A percentile compares a stretch with the other conserved stretches of the same genome.
Conservation (phyloP, 1,284 basidiomycete genomes). For the Taiwanofungus camphoratus region DNA sequence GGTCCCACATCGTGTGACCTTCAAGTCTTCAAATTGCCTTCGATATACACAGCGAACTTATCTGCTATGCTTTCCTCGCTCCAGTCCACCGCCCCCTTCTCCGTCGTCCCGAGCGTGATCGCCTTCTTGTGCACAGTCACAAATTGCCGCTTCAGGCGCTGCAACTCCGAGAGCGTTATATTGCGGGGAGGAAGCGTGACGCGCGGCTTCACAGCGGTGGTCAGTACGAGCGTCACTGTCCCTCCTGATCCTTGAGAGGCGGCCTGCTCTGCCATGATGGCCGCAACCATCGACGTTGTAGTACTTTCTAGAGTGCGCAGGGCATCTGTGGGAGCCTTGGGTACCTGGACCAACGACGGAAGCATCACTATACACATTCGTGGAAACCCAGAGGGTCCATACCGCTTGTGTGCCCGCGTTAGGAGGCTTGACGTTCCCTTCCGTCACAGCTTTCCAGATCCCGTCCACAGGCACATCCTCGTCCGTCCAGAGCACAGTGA, state of each 20-base stretch:
- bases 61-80: conserved; percentile 63
- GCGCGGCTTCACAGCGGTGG: conserved; percentile 32
- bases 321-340: conserved; percentile 78
- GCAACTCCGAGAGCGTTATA: conserved; percentile 79
- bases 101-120: conserved; percentile 78
- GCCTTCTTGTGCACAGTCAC: conserved; percentile 83
- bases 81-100: conserved; percentile 75
- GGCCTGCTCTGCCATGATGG: conserved; percentile 58
- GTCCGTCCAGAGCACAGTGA: conserved; percentile 79
- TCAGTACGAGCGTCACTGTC: conserved; percentile 43
- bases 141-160: conserved; percentile 85
- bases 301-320: conserved; percentile 75
- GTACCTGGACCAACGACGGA: conserved; percentile 39
- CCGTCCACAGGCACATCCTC: conserved; percentile 60
- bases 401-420: conserved; percentile 84
- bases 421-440: conserved; percentile 78
- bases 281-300: conserved; percentile 59
- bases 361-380: not conserved
- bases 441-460: conserved; percentile 81
- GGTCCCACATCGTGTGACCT: too few relatives aligned
- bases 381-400: conserved; percentile 22
- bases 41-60: conserved; percentile 77
- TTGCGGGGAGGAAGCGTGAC: conserved; percentile 62
- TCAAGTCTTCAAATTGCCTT: conserved; percentile 57
- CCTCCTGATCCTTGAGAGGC: conserved; percentile 44